Evolutionary conservation across 2,329 filamentous ascomycete species (phyloP), one percentile per base, ranked within the genome.

Genomic region (Hypoxylon sp.): DNA sequence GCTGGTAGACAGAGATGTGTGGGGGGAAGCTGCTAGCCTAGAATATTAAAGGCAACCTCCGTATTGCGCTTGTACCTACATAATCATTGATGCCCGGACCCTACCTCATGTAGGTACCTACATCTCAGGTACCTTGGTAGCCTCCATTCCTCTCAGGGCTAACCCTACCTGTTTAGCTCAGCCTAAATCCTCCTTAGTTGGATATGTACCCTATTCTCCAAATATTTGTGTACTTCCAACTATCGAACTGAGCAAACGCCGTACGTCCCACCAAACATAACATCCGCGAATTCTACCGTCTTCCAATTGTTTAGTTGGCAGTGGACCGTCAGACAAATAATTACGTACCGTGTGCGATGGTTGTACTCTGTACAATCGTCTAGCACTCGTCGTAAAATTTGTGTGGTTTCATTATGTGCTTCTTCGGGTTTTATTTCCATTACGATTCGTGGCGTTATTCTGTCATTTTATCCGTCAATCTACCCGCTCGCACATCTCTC

Each of bases 1-100:
- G 50, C 56, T 57, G 69, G 69, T 61, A 64, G 31, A 66, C 24
- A 27, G 64, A 47, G 57, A 35, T 61, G 46, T 58, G 59, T 69
- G 63, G 62, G 65, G 52, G 59, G 47, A 15, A 61, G 37, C 31
- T 51, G 44, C 47, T 61, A 52, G 56, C 63, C 52, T 46, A 39
- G n/a, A 50, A 48, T 31, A 19, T 32, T 17, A 48, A 31, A 46
- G 19, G 39, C 42, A 57, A 35, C n/a, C 8, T 57, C 44, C 47
- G 31, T 35, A 39, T 51, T 19, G 29, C n/a, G n/a, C n/a, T 17
- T 42, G 48, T 13, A 10, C 50, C 19, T n/a, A 4, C n/a, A 29
- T n/a, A n/a, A n/a, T 44, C 46, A 39, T 21, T 27, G 24, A 27
- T 27, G 24, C 24, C 24, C 24, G 24, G 24, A 27, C 24, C 24